phyloP scores from a whole-genome alignment of 305 asterid genomes.

The Plantago coronopus region DNA sequence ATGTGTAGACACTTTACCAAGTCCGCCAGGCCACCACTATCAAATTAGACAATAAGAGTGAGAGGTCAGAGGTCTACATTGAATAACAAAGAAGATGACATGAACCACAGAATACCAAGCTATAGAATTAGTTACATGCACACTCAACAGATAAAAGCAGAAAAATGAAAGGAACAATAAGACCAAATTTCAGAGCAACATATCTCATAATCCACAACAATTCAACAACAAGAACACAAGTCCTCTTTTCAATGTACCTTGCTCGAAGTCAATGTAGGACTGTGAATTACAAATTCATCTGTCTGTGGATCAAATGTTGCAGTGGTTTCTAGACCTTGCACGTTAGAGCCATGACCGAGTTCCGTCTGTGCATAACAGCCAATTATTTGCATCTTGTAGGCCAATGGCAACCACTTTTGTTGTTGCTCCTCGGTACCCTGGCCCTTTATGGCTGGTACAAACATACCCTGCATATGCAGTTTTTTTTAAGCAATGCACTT shows the following conservation, averaged over 20 bases:
- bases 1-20: conserved; percentile 94
- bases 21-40: conserved; percentile 99
- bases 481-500: neutral
- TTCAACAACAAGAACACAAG: conserved; percentile 8
- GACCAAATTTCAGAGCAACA: conserved; percentile 7
- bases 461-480: conserved; percentile 77
- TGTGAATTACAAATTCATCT: conserved; percentile 88
- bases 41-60: conserved; percentile 16
- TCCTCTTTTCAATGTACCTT: conserved; percentile 49
- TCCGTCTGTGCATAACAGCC: conserved; percentile 99
- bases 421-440: conserved; percentile 97
- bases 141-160: neutral
- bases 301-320: conserved; percentile 92
- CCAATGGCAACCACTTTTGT: conserved; percentile 81
- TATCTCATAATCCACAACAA: conserved; percentile 13
- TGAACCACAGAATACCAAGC: neutral
- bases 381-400: conserved; percentile 94
- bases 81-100: conserved; percentile 7
- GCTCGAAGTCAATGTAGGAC: conserved; percentile 98
- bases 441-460: conserved; percentile 86
- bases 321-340: conserved; percentile 98
- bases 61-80: conserved; percentile 2
- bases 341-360: conserved; percentile 99
- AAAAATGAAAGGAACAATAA: conserved; percentile 7
- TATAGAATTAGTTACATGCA: conserved; percentile 4